phyloP scores from a whole-genome alignment of 2,329 filamentous ascomycete species.

The Ophiognomonia clavigignenti-juglandacearum region DNA sequence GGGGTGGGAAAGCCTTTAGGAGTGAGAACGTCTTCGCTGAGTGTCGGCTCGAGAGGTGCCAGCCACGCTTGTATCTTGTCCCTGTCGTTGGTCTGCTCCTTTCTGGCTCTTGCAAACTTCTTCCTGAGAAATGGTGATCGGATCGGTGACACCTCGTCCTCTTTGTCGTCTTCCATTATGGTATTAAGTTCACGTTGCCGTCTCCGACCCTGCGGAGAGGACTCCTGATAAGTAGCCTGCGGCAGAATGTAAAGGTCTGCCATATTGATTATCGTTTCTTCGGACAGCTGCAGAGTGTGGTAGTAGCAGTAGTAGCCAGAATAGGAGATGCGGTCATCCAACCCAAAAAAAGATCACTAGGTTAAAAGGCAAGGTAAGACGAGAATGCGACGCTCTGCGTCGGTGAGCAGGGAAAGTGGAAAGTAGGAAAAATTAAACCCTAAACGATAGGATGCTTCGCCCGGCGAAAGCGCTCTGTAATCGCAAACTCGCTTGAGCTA shows the following conservation, averaged over 20 bases:
- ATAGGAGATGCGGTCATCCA: constrained; percentile 17
- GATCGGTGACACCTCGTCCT: constrained; percentile 25
- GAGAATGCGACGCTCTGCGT: constrained; percentile 28
- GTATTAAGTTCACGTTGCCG: constrained; percentile 54
- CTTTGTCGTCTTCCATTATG: constrained; percentile 56
- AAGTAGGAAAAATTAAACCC: constrained; percentile 23
- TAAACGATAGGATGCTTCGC: constrained; percentile 39
- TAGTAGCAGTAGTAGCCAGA: constrained; percentile 13
- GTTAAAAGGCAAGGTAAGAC: constrained; percentile 12
- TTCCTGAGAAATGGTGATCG: constrained; percentile 24
- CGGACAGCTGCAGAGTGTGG: constrained; percentile 24
- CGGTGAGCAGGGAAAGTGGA: constrained; percentile 16
- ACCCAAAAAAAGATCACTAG: constrained; percentile 24
- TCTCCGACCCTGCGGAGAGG: constrained; percentile 52
- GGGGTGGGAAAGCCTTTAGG: constrained; percentile 65
- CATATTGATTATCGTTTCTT: constrained; percentile 33
- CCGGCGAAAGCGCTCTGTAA: constrained; percentile 37
- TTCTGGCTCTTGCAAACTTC: constrained; percentile 21
- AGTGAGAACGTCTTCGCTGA: constrained; percentile 11
- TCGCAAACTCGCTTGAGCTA: constrained; percentile 25
- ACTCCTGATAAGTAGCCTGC: constrained; percentile 33
- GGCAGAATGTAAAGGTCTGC: constrained; percentile 38
- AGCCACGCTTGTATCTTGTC: constrained; percentile 55
- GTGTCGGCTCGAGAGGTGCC: constrained; percentile 42
- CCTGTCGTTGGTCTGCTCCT: constrained; percentile 22